Evolutionary conservation across 2,329 filamentous ascomycete genomes (phyloP).

Genomic region (Botryotinia convoluta): DNA sequence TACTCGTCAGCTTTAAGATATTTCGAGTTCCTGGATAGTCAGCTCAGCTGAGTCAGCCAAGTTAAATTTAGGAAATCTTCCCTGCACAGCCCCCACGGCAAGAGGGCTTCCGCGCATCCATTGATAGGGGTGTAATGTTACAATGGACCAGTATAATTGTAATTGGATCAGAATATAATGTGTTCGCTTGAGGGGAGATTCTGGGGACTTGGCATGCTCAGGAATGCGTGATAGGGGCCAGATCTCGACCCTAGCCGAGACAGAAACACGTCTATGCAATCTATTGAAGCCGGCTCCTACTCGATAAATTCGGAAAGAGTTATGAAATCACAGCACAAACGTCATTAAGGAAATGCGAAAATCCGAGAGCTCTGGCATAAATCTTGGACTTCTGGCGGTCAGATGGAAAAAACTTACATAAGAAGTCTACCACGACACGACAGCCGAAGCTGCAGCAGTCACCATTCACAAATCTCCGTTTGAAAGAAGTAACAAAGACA

Average conservation of each 20-base stretch:
- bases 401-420: not conserved
- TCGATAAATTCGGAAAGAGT: too few relatives aligned
- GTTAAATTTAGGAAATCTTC: not conserved
- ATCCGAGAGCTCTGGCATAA: not conserved
- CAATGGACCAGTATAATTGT: not conserved
- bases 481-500: not conserved
- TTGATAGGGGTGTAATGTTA: not conserved
- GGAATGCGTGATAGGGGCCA: not conserved
- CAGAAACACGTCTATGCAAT: not conserved
- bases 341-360: too few relatives aligned
- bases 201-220: not conserved
- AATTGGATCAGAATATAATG: not conserved
- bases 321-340: not conserved
- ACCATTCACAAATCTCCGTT: not conserved
- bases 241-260: not conserved
- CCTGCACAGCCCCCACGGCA: not conserved
- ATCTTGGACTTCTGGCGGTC: not conserved
- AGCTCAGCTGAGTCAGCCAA: not conserved
- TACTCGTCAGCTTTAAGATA: not conserved
- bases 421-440: not conserved
- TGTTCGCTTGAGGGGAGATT: not conserved
- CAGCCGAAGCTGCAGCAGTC: not conserved
- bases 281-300: not conserved
- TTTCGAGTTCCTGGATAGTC: not conserved
- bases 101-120: not conserved